Conservation (phyloP, 2,329 filamentous ascomycete species). For the Dactylellina sp. region DNA sequence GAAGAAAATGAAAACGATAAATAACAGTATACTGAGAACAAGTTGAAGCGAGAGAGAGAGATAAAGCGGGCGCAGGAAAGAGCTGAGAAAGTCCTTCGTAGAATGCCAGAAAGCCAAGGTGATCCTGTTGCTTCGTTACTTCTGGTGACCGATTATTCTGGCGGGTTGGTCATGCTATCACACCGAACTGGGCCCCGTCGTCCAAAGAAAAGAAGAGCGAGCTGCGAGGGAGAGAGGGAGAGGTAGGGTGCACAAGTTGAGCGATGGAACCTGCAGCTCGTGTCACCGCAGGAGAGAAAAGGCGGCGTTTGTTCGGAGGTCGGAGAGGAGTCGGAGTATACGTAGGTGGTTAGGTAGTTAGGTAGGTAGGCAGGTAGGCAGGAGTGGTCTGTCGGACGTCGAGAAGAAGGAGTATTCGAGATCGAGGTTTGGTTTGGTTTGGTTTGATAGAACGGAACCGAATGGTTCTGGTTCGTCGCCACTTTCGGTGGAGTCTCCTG, state of each 20-base stretch:
- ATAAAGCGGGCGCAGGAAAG: no score
- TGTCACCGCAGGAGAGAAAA: constrained; percentile 27
- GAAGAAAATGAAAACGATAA: constrained; percentile 3
- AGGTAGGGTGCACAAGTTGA: constrained; percentile 41
- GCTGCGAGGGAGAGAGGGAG: constrained; percentile 7
- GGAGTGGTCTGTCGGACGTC: no score
- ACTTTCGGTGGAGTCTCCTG: constrained; percentile 38
- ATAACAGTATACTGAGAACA: constrained; percentile 21
- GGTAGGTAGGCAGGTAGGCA: no score
- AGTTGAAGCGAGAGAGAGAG: constrained; percentile 4
- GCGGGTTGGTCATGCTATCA: constrained; percentile 56
- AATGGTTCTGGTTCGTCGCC: constrained; percentile 39
- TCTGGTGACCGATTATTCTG: constrained; percentile 26
- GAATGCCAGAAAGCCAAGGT: no score
- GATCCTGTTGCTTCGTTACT: constrained; percentile 54
- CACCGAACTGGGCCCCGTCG: constrained; percentile 28
- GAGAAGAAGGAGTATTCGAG: background rate
- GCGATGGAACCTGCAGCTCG: constrained; percentile 49
- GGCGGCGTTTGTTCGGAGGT: constrained; percentile 24
- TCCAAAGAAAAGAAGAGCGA: constrained; percentile 26
- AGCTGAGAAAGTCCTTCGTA: no score
- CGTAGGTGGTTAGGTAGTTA: no score
- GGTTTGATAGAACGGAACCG: constrained; percentile 3
- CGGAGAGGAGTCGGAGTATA: constrained; percentile 3
- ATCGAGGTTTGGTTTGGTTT: background rate